phyloP scores from a whole-genome alignment of 2,329 filamentous ascomycete species.

The Aureobasidium sp. region DNA sequence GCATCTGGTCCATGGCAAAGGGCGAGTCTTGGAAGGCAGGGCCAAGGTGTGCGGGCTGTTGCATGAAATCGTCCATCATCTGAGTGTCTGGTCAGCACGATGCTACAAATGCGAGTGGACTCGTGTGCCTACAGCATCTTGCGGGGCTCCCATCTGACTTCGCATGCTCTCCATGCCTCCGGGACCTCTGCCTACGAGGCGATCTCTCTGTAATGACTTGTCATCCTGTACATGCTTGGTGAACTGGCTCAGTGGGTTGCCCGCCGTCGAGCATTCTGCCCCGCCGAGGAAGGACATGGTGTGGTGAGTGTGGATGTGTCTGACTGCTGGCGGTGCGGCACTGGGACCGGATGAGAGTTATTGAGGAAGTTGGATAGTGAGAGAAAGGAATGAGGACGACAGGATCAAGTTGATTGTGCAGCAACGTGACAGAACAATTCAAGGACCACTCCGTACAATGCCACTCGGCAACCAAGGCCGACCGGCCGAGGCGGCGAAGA shows the following conservation, averaged over 20 bases:
- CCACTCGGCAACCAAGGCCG: background rate
- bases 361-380: background rate
- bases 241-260: constrained; percentile 94
- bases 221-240: constrained; percentile 96
- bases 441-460: background rate
- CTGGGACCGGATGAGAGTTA: background rate
- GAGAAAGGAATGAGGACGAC: background rate
- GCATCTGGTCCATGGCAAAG: constrained; percentile 60
- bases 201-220: constrained; percentile 86
- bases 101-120: background rate
- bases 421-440: background rate
- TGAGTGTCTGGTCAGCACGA: constrained; percentile 27
- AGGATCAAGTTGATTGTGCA: background rate
- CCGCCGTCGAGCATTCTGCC: constrained; percentile 91
- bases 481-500: background rate
- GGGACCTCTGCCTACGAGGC: constrained; percentile 68
- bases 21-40: constrained; percentile 43
- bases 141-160: constrained; percentile 55
- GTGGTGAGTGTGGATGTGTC: background rate
- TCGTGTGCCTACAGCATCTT: constrained; percentile 54
- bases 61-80: constrained; percentile 92
- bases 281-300: constrained; percentile 91
- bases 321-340: background rate
- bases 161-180: constrained; percentile 68
- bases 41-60: constrained; percentile 59